A percentile compares a stretch with the other conserved stretches of the same genome.
phyloP scores from a whole-genome alignment of 495 filamentous ascomycete species.

The Daldinia caldariorum region DNA sequence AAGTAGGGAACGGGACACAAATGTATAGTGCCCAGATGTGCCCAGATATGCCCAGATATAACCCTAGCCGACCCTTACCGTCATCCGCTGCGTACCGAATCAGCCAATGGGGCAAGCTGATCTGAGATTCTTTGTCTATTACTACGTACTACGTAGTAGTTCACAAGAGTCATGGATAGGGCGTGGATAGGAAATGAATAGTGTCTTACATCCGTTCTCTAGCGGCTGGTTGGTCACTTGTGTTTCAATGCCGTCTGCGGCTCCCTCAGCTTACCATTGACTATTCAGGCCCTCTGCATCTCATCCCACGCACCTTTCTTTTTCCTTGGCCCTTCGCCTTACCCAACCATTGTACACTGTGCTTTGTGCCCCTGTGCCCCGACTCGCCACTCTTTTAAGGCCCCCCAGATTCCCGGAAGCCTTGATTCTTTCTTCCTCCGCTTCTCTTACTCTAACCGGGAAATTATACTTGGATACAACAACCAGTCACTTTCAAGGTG shows the following conservation, averaged over 20 bases:
- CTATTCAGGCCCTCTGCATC: slow-evolving; percentile 45
- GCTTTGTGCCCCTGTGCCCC: slow-evolving; percentile 33
- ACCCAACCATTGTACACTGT: slow-evolving; percentile 40
- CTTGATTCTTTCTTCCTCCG: slow-evolving; percentile 19
- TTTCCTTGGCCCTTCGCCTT: slow-evolving; percentile 42
- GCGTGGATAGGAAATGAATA: slow-evolving; percentile 24
- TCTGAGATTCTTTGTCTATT: slow-evolving; percentile 25
- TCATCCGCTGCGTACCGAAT: slow-evolving; percentile 26
- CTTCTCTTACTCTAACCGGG: slow-evolving; percentile 31
- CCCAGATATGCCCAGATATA: slow-evolving; percentile 35
- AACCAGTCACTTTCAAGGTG: slow-evolving; percentile 35
- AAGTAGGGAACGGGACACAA: slow-evolving; percentile 33
- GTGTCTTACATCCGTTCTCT: slow-evolving; percentile 28
- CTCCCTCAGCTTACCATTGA: slow-evolving; percentile 46
- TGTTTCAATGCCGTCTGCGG: slow-evolving; percentile 35
- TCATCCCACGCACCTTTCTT: slow-evolving; percentile 38
- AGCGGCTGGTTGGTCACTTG: slow-evolving; percentile 30
- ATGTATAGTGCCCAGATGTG: slow-evolving; percentile 1
- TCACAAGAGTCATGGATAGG: slow-evolving; percentile 27
- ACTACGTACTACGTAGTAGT: slow-evolving; percentile 39
- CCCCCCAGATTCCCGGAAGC: slow-evolving; percentile 24
- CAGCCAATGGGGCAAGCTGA: slow-evolving; percentile 34
- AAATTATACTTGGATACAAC: slow-evolving; percentile 33
- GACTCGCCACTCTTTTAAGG: slow-evolving; percentile 38
- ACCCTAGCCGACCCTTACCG: slow-evolving; percentile 41